These are phyloP conservation scores for Paspalum vaginatum DNA, from an alignment of 176 grass and related monocot genomes.

Conservation along the genomic window DNA sequence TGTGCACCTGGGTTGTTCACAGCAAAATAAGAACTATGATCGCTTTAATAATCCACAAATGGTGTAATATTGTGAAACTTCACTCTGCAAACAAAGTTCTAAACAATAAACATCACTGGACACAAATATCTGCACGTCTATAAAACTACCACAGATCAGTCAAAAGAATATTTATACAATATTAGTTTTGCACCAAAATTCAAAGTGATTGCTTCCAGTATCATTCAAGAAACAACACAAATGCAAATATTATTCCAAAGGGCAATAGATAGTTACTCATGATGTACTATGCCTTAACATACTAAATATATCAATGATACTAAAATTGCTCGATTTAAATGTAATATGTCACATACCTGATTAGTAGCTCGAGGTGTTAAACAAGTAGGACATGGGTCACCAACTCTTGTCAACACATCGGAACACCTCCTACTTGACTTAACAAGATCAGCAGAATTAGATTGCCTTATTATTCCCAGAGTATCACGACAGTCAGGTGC, in stretches of 20 bases:
- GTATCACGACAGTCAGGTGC: conserved; percentile 24
- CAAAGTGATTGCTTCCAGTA: not conserved
- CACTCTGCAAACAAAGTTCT: conserved; percentile 7
- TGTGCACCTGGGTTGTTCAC: conserved; percentile 34
- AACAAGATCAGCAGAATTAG: conserved; percentile 31
- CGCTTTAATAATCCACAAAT: conserved; percentile 2
- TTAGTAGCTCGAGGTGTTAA: conserved; percentile 34
- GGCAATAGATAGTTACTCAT: conserved; percentile 2
- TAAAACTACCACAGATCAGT: not conserved
- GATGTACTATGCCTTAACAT: not conserved
- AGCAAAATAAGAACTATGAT: conserved; percentile 1
- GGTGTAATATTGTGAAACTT: not conserved
- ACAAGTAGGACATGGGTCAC: conserved; percentile 37
- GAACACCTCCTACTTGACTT: conserved; percentile 35
- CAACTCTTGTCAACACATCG: conserved; percentile 39
- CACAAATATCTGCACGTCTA: not conserved
- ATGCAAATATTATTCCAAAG: conserved; percentile 8
- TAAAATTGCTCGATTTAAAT: conserved; percentile 22
- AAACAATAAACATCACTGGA: not conserved
- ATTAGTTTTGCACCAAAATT: conserved; percentile 22
- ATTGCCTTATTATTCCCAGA: conserved; percentile 26
- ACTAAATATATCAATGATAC: conserved; percentile 14
- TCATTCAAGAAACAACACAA: not conserved
- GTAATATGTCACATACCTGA: conserved; percentile 44
- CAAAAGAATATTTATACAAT: not conserved